Percentiles rank a stretch among this genome's conserved stretches.
These are phyloP conservation scores for Lavandula angustifolia DNA, from an alignment of 257 asterid species.

Conservation along the genomic window DNA sequence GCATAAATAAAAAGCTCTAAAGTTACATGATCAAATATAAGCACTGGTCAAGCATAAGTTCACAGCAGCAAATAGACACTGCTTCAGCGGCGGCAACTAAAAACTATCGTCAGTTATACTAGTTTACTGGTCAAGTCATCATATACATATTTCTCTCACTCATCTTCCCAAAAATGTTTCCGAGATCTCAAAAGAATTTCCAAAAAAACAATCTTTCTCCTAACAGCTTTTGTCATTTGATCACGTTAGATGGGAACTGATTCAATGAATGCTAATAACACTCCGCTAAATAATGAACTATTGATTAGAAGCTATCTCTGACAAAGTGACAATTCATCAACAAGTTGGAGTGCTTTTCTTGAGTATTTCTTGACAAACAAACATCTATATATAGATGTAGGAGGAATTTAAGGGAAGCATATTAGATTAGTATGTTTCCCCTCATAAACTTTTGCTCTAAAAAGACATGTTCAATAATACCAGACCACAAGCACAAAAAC, in stretches of 20 bases:
- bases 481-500: slow-evolving; percentile 21
- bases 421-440: slow-evolving; percentile 3
- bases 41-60: background rate
- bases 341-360: too few species aligned
- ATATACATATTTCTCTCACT: background rate
- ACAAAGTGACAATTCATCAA: too few species aligned
- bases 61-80: slow-evolving; percentile 1
- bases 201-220: too few species aligned
- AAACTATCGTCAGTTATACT: background rate
- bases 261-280: too few species aligned
- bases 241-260: too few species aligned
- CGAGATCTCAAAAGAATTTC: background rate
- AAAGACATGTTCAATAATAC: slow-evolving; percentile 15
- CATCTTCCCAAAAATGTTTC: background rate
- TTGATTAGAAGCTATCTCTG: too few species aligned
- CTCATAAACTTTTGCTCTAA: slow-evolving; percentile 23
- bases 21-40: background rate
- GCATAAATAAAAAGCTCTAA: background rate
- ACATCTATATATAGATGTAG: too few species aligned
- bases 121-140: background rate
- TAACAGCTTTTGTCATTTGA: too few species aligned
- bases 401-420: slow-evolving; percentile 1
- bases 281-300: too few species aligned
- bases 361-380: too few species aligned
- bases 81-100: background rate